Evolutionary conservation across 2,329 filamentous ascomycete genomes (phyloP).

Genomic region (Colletotrichum falcatum): DNA sequence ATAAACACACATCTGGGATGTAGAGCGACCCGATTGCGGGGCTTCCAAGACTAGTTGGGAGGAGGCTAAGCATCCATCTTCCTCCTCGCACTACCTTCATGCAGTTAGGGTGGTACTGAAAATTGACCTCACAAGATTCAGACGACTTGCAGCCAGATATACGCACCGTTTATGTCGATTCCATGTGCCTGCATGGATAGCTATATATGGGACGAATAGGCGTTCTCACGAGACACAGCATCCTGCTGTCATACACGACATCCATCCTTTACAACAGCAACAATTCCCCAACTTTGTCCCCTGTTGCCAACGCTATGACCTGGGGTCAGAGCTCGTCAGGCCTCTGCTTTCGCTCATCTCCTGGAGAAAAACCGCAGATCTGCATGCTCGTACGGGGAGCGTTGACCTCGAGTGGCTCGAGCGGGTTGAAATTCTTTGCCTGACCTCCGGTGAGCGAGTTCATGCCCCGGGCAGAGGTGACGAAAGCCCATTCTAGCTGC

Average conservation of each 20-base stretch:
- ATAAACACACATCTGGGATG: not conserved
- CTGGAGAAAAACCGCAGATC: too few relatives aligned
- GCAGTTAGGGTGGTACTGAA: not conserved
- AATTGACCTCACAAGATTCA: not conserved
- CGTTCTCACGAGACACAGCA: not conserved
- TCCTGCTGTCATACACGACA: not conserved
- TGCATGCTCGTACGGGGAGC: too few relatives aligned
- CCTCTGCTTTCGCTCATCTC: too few relatives aligned
- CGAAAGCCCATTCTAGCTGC: too few relatives aligned
- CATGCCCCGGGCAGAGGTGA: too few relatives aligned
- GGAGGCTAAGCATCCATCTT: not conserved
- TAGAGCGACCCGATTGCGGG: not conserved
- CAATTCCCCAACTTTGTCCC: not conserved
- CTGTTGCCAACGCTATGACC: too few relatives aligned
- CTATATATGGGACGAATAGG: not conserved
- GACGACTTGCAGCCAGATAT: not conserved
- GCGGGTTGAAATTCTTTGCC: too few relatives aligned
- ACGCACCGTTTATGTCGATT: not conserved
- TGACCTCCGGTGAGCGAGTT: too few relatives aligned
- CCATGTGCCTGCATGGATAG: not conserved
- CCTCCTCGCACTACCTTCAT: not conserved
- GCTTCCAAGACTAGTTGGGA: not conserved
- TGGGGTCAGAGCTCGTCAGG: too few relatives aligned
- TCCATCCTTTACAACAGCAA: not conserved
- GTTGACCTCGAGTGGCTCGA: too few relatives aligned